Base-by-base conservation (phyloP, 2,329 filamentous ascomycete species). In the Emericellopsis atlantica region DNA sequence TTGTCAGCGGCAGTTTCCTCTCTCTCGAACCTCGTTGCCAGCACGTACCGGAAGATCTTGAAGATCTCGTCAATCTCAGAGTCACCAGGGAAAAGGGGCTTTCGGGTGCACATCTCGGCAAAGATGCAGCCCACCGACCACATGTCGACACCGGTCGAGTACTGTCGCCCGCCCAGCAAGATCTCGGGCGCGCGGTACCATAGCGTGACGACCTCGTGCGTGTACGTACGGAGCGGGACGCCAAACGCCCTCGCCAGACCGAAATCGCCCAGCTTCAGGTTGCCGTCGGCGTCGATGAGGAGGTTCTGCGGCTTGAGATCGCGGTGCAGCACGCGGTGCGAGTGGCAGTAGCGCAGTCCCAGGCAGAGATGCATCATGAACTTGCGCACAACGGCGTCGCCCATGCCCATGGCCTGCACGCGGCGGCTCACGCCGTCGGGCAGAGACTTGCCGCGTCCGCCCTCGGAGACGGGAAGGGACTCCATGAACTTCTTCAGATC, bases 401-500 rank as follows among this genome's bases (percentile, higher is more conserved):
- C 83, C 43, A 95, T 68, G 5, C 84, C 84, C 51, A 92, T 67
- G 45, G 74, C 70, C 56, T 74, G 69, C 42, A 85, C 64, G 41
- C 75, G 71, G 39, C 75, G 58, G 18, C 74, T 76, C 36, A 81
- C 76, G 38, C 84, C 85, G 50, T 90, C 84, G 8, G 88, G 88
- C 39, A 95, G 69, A 34, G 86, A 75, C 66, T 89, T 92, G 53
- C 86, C 87, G 44, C 87, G 79, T 33, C 87, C 87, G 50, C 87
- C 87, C 54, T 93, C 84, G 54, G 73, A 81, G 44, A 90, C 79
- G 4, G 87, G 87, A 35, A 94, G 73, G 6, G 87, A 76, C 62
- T 95, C 88, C 87, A 95, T 95, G 64, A 93, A 95, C 62, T 93
- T 94, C 69, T 95, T 95, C 51, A 95, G 69, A 54, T 95, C 88